Percentiles rank a stretch among this genome's conserved stretches.
phyloP scores from a whole-genome alignment of 805 yeast species.

The Schwanniomyces polymorphus region DNA sequence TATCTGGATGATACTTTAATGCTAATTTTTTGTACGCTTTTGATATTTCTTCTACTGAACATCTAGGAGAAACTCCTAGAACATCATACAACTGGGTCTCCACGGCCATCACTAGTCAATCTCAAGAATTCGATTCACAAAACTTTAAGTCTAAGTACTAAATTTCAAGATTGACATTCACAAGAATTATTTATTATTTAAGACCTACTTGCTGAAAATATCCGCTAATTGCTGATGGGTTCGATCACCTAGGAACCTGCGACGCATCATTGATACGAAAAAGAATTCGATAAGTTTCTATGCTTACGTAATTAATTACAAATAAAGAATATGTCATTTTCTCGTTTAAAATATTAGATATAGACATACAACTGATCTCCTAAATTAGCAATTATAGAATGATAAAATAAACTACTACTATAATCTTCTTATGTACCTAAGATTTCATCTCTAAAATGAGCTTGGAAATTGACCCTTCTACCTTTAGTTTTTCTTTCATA shows the following conservation, averaged over 20 bases:
- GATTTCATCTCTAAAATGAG: constrained; percentile 38
- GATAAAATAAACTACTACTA: neutral
- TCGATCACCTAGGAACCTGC: neutral
- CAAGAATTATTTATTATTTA: neutral
- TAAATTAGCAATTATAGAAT: no score
- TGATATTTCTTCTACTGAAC: constrained; percentile 37
- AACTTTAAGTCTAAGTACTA: neutral
- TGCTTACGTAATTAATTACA: constrained; percentile 5
- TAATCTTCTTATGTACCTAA: constrained; percentile 20
- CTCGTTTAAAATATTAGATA: no score
- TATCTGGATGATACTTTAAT: constrained; percentile 65
- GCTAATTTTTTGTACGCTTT: constrained; percentile 39
- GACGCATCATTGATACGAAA: neutral
- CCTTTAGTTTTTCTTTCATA: constrained; percentile 25
- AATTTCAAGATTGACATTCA: neutral
- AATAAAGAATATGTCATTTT: neutral
- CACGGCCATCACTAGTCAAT: constrained; percentile 9
- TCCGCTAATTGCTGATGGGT: no score
- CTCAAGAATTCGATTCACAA: neutral
- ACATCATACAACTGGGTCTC: constrained; percentile 32
- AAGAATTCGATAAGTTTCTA: constrained; percentile 17
- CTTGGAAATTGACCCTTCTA: constrained; percentile 30
- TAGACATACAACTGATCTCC: no score
- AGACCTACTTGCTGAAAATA: no score
- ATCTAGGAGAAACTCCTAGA: constrained; percentile 28